Evolutionary conservation across 208 protist species (phyloP).

Genomic region (Leishmania major): DNA sequence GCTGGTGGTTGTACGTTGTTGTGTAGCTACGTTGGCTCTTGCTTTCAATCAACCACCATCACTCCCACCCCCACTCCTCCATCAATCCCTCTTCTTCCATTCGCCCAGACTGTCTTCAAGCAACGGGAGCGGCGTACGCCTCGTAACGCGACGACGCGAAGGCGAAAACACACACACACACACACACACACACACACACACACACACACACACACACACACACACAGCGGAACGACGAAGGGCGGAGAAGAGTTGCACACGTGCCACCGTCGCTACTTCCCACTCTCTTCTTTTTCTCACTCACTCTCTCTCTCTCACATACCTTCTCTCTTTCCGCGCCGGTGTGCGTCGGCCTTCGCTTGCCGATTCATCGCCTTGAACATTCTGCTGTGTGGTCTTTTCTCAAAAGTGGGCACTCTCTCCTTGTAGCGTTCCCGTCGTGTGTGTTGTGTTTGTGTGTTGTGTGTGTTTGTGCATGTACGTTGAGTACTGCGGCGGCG

Average conservation of each 20-base stretch:
- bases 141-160: too few species aligned
- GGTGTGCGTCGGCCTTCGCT: background rate
- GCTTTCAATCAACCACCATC: background rate
- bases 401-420: background rate
- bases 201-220: too few species aligned
- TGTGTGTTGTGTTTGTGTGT: background rate
- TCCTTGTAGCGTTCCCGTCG: too few species aligned
- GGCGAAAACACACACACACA: too few species aligned
- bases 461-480: background rate
- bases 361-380: background rate
- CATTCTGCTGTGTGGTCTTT: background rate
- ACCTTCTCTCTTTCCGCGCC: background rate
- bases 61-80: background rate
- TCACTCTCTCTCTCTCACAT: background rate
- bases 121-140: too few species aligned
- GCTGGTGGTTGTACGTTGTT: too few species aligned
- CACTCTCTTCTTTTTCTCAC: background rate
- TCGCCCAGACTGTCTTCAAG: background rate
- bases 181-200: too few species aligned
- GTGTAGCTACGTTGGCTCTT: background rate
- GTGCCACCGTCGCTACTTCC: background rate
- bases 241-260: background rate
- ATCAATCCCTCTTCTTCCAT: background rate
- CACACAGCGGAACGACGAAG: too few species aligned
- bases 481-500: background rate